Evolutionary conservation across 2,329 filamentous ascomycete genomes (phyloP), one percentile per base, ranked within the genome.

Genomic region (Orbilia quercus): DNA sequence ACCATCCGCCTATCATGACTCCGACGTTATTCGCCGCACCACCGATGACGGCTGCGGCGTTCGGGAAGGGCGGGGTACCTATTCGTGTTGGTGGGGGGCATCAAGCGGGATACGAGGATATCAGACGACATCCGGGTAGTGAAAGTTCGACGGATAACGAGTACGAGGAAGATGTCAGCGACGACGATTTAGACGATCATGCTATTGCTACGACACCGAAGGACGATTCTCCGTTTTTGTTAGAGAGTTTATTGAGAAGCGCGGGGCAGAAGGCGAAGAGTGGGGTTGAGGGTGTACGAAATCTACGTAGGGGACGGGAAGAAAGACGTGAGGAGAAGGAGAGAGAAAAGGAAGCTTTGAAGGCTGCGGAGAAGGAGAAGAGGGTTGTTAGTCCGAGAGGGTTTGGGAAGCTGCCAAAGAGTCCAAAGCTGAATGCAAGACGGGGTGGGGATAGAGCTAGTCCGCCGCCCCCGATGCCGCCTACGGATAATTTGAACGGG

Each of bases 311-410:
- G 28, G 92, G 92, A 38, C 90, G 90, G 66, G 95, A 94, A 81
- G 77, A 79, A 54, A 58, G 57, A 60, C 36, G 58, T 11, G 81
- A 83, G 40, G 82, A 89, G 81, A 83, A 85, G 81, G 82, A 85
- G 51, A 85, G 89, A 81, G 91, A 92, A 87, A 84, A 84, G 74
- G 83, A 86, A 78, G 80, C 84, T 28, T 80, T 91, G 78, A 82
- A 78, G 9, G 86, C 88, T 9, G 85, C 87, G 0, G 89, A 89
- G 12, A 88, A 87, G 62, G 89, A 89, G 12, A 88, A 87, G 62
- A 83, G 84, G 71, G 81, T 87, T 66, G 83, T 91, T 79, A 91
- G 69, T 51, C 69, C 69, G 1, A 36, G 69, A 38, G 69, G 69
- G 12, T 73, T 73, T 60, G 69, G 69, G 7, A 73, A 73, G 47